A percentile compares a stretch with the other conserved stretches of the same genome.
Evolutionary conservation across 2,329 filamentous ascomycete species (phyloP).

Genomic region (Nectriaceae sp.): DNA sequence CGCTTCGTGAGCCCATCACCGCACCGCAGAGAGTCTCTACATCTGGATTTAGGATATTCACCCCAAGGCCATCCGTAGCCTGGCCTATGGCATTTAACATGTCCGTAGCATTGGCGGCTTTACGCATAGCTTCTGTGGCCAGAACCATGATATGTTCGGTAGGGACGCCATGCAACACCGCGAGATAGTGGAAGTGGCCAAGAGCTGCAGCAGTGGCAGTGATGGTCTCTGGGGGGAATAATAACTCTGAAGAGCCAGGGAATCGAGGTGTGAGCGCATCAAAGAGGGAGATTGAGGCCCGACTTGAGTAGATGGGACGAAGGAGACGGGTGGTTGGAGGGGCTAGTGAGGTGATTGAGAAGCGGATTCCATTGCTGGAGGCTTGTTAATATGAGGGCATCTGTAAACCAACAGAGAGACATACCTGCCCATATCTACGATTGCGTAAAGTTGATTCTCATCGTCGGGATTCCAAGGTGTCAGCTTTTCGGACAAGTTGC

Average conservation of each 20-base stretch:
- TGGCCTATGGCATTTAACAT: conserved; percentile 67
- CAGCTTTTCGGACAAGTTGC: conserved; percentile 51
- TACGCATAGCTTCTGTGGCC: conserved; percentile 87
- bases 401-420: conserved; percentile 1
- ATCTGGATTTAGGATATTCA: conserved; percentile 73
- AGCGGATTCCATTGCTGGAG: conserved; percentile 84
- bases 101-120: conserved; percentile 70
- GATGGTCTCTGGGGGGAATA: conserved; percentile 60
- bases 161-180: conserved; percentile 68
- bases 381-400: conserved; percentile 2
- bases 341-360: conserved; percentile 82
- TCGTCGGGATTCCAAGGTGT: conserved; percentile 49
- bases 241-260: conserved; percentile 25
- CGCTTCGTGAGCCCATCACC: conserved; percentile 75
- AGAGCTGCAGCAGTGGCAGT: conserved; percentile 66
- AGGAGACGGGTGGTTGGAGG: conserved; percentile 72
- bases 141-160: conserved; percentile 69
- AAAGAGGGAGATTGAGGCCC: conserved; percentile 82
- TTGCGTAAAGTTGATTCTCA: conserved; percentile 53
- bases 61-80: conserved; percentile 63
- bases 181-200: conserved; percentile 70
- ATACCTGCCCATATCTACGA: conserved; percentile 64
- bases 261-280: conserved; percentile 67
- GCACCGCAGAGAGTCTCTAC: conserved; percentile 84
- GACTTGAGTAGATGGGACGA: conserved; percentile 75